Conservation (phyloP, 192 early-diverging fungal species). For the Kickxella alabastrina region DNA sequence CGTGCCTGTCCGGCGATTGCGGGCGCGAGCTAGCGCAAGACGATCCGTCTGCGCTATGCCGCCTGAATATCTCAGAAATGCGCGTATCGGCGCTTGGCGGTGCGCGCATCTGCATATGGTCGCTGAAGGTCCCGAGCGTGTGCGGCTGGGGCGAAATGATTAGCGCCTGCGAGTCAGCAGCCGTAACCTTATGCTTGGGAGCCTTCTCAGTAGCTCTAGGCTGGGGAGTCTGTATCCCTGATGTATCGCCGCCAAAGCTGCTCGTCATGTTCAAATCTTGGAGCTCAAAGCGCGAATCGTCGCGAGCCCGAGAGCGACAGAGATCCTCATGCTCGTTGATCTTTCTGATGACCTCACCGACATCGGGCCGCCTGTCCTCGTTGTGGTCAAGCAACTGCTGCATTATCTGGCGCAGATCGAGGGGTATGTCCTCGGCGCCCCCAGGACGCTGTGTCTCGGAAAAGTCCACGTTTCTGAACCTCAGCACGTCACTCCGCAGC, state of each 20-base stretch:
- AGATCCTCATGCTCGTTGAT: constrained; percentile 26
- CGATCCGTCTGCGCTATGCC: constrained; percentile 17
- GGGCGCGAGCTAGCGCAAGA: not conserved
- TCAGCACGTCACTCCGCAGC: constrained; percentile 74
- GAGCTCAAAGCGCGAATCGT: constrained; percentile 35
- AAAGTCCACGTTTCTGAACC: constrained; percentile 50
- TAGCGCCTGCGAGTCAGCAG: constrained; percentile 1
- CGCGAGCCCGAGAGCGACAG: constrained; percentile 29
- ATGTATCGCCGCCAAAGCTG: constrained; percentile 19
- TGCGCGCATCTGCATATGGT: not conserved
- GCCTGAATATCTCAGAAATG: constrained; percentile 5
- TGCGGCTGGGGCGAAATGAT: not conserved
- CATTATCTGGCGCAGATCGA: constrained; percentile 36
- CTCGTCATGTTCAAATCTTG: constrained; percentile 32
- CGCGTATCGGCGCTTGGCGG: not conserved
- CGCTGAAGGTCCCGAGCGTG: not conserved
- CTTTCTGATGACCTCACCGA: constrained; percentile 23
- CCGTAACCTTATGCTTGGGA: not conserved
- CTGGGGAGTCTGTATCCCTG: constrained; percentile 10
- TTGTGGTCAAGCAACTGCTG: constrained; percentile 33
- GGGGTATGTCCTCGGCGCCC: constrained; percentile 25
- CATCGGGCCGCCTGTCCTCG: constrained; percentile 39
- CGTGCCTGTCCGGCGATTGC: not conserved
- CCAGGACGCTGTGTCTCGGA: constrained; percentile 12
- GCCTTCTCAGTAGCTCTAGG: not conserved